These are phyloP conservation scores for Danielia oregonensis DNA, from an alignment of 805 yeast genomes.

Conservation along the genomic window DNA sequence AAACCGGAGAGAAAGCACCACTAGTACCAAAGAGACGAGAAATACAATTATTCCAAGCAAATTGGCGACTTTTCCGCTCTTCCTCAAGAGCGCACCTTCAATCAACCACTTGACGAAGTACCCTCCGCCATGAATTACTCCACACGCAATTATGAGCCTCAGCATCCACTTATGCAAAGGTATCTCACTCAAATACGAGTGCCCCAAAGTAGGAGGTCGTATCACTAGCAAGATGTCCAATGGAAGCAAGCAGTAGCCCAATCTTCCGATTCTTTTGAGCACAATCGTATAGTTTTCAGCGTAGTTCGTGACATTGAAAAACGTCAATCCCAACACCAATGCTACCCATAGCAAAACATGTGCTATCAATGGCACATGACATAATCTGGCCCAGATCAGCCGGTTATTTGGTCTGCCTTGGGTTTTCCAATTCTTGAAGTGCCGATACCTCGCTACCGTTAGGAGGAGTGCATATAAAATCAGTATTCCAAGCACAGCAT, in stretches of 20 bases:
- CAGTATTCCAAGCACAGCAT: slow-evolving; percentile 42
- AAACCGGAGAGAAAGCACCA: slow-evolving; percentile 44
- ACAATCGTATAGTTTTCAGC: slow-evolving; percentile 31
- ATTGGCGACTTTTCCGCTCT: slow-evolving; percentile 37
- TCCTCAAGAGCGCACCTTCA: slow-evolving; percentile 27
- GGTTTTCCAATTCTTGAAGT: slow-evolving; percentile 35
- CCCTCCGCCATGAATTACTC: slow-evolving; percentile 50
- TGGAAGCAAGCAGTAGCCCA: slow-evolving; percentile 57
- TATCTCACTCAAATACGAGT: slow-evolving; percentile 50
- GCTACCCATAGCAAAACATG: slow-evolving; percentile 33
- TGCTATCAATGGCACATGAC: slow-evolving; percentile 27
- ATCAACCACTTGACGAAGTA: slow-evolving; percentile 47
- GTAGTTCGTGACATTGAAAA: slow-evolving; percentile 30
- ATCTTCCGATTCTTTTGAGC: slow-evolving; percentile 57
- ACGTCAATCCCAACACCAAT: slow-evolving; percentile 24
- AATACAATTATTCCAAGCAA: slow-evolving; percentile 50
- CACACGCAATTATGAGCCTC: slow-evolving; percentile 46
- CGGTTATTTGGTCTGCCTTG: slow-evolving; percentile 15
- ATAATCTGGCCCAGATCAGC: slow-evolving; percentile 20
- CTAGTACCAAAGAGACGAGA: slow-evolving; percentile 29
- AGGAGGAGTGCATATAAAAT: slow-evolving; percentile 36
- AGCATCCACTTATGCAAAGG: slow-evolving; percentile 71
- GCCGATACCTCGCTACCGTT: slow-evolving; percentile 26
- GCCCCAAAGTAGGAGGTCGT: slow-evolving; percentile 49
- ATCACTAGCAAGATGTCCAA: slow-evolving; percentile 53